A percentile compares a stretch with the other conserved stretches of the same genome.
Evolutionary conservation across 2,329 filamentous ascomycete species (phyloP).

Genomic region (Trichoderma citrinoviride): DNA sequence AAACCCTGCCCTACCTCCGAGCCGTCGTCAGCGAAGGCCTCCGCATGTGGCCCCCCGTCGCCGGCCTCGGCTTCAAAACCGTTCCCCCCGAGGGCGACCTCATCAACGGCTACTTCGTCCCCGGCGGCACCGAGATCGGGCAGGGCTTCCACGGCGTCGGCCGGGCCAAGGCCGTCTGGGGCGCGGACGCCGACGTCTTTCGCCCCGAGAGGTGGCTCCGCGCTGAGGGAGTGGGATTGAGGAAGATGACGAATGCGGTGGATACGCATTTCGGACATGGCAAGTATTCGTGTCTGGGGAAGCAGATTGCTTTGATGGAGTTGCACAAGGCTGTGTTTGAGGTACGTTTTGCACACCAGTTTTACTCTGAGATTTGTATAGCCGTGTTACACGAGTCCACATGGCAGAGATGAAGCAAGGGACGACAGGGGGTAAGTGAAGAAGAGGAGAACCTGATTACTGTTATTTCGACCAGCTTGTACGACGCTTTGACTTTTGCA

Average conservation of each 20-base stretch:
- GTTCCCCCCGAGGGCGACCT: constrained; percentile 52
- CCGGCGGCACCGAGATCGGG: constrained; percentile 52
- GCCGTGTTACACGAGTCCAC: too few species aligned
- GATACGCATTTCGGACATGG: constrained; percentile 49
- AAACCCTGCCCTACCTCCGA: constrained; percentile 53
- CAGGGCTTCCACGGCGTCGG: constrained; percentile 56
- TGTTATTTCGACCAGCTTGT: too few species aligned
- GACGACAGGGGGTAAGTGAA: too few species aligned
- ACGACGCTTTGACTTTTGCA: constrained; percentile 35
- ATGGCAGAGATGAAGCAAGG: too few species aligned
- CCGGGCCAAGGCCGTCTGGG: constrained; percentile 48
- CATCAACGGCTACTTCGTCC: constrained; percentile 50
- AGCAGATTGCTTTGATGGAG: constrained; percentile 48
- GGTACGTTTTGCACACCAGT: too few species aligned
- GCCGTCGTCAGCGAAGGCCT: constrained; percentile 57
- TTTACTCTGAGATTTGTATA: too few species aligned
- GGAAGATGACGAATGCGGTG: constrained; percentile 37
- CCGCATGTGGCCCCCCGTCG: constrained; percentile 55
- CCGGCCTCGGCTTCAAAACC: constrained; percentile 51
- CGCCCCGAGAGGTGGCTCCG: constrained; percentile 56
- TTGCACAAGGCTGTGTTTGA: constrained; percentile 48
- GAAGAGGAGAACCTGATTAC: too few species aligned
- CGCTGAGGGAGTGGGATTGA: constrained; percentile 32
- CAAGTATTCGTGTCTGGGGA: constrained; percentile 46
- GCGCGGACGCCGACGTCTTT: constrained; percentile 50